Conservation (phyloP, 352 stramenopile genomes). For the Globisporangium solare region DNA sequence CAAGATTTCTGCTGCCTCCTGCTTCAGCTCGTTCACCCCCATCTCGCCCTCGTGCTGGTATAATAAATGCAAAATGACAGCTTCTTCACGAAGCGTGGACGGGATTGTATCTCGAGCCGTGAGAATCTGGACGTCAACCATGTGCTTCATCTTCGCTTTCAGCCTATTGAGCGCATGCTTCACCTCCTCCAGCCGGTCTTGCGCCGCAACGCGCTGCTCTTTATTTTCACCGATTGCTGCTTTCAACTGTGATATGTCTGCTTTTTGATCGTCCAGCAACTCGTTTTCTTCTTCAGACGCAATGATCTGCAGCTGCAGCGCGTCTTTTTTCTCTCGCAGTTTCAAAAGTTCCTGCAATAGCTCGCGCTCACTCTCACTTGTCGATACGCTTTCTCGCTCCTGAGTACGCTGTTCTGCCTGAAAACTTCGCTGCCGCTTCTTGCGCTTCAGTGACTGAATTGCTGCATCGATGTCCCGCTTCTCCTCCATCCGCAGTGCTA, state of each 20-base stretch:
- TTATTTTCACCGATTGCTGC: conserved; percentile 28
- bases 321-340: conserved; percentile 41
- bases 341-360: conserved; percentile 24
- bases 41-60: conserved; percentile 60
- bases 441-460: conserved; percentile 43
- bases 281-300: conserved; percentile 34
- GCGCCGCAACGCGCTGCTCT: conserved; percentile 13
- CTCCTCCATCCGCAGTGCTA: conserved; percentile 52
- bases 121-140: conserved; percentile 60
- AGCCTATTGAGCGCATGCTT: conserved; percentile 33
- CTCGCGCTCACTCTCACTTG: conserved; percentile 18
- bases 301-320: conserved; percentile 42
- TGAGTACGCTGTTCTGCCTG: conserved; percentile 6
- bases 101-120: conserved; percentile 40
- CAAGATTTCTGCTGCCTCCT: conserved; percentile 37
- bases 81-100: conserved; percentile 44
- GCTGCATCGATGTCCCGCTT: conserved; percentile 57
- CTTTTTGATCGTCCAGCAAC: conserved; percentile 28
- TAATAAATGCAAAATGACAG: conserved; percentile 57
- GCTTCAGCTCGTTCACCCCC: conserved; percentile 59
- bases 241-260: conserved; percentile 31
- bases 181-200: conserved; percentile 33
- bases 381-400: neutral
- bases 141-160: conserved; percentile 62
- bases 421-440: conserved; percentile 19